These are phyloP conservation scores for Cryptococcus amylolentus DNA, from an alignment of 1,284 basidiomycete species.

Conservation along the genomic window DNA sequence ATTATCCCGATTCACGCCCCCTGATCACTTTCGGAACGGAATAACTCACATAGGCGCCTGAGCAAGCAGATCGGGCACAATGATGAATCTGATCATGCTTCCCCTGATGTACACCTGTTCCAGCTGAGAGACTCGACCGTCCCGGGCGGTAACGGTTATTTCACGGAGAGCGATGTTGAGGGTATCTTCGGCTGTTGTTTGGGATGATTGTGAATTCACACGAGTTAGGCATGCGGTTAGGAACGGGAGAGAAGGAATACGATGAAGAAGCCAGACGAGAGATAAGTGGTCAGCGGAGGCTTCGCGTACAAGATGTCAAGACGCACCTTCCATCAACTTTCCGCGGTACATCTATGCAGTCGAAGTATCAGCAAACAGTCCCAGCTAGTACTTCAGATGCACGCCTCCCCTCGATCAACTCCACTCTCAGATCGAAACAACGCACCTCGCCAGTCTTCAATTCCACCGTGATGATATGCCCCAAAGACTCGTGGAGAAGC, in stretches of 20 bases:
- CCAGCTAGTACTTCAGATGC: neutral
- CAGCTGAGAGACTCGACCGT: slow-evolving; percentile 97
- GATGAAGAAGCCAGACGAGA: neutral
- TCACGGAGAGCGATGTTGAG: slow-evolving; percentile 95
- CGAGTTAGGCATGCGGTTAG: neutral
- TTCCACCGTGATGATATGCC: slow-evolving; percentile 96
- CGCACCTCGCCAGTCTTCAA: slow-evolving; percentile 77
- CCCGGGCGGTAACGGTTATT: slow-evolving; percentile 95
- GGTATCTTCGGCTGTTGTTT: slow-evolving; percentile 87
- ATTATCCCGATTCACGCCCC: too few relatives aligned
- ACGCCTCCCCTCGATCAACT: neutral
- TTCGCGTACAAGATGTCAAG: neutral
- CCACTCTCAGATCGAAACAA: slow-evolving; percentile 49
- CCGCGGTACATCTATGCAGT: slow-evolving; percentile 79
- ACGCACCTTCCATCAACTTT: slow-evolving; percentile 85
- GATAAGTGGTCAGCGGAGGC: neutral
- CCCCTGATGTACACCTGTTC: slow-evolving; percentile 99
- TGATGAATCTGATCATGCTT: slow-evolving; percentile 97
- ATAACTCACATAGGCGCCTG: slow-evolving; percentile 96
- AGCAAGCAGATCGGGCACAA: slow-evolving; percentile 98
- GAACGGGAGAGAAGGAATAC: neutral
- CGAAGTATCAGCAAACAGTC: neutral
- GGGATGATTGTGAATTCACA: slow-evolving; percentile 14
- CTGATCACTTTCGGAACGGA: neutral
- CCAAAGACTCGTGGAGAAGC: slow-evolving; percentile 86